phyloP scores from a whole-genome alignment of 2,329 filamentous ascomycete species.

The Aspergillus udagawae region DNA sequence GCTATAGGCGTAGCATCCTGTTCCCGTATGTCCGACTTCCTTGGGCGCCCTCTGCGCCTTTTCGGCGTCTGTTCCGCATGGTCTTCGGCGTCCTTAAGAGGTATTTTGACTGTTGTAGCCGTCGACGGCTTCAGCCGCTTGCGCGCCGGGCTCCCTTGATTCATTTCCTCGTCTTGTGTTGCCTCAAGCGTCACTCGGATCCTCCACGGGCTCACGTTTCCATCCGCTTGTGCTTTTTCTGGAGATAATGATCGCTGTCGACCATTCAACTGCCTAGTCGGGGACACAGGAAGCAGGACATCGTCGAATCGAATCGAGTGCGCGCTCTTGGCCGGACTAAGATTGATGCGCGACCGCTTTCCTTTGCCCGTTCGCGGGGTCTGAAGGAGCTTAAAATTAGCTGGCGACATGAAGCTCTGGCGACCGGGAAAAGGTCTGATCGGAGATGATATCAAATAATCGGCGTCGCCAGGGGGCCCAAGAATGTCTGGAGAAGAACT shows the following conservation, averaged over 20 bases:
- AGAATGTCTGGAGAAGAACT: constrained; percentile 43
- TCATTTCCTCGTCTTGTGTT: constrained; percentile 40
- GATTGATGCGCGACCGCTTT: constrained; percentile 31
- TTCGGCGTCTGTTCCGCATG: constrained; percentile 35
- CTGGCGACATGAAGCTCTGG: constrained; percentile 38
- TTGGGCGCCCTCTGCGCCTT: constrained; percentile 39
- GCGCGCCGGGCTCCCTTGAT: constrained; percentile 26
- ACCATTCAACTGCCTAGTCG: constrained; percentile 28
- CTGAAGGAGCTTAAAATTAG: constrained; percentile 26
- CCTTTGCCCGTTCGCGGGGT: constrained; percentile 26
- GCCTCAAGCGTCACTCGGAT: constrained; percentile 47
- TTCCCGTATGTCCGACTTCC: constrained; percentile 35
- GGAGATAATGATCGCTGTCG: constrained; percentile 32
- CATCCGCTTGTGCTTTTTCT: constrained; percentile 34
- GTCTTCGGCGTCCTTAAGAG: constrained; percentile 36
- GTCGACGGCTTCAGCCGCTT: constrained; percentile 27
- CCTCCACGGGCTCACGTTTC: constrained; percentile 45
- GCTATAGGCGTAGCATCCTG: constrained; percentile 33
- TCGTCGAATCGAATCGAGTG: constrained; percentile 41
- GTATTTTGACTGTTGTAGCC: constrained; percentile 39
- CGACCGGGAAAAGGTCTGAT: constrained; percentile 36
- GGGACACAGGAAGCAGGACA: constrained; percentile 39
- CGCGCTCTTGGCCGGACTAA: constrained; percentile 34
- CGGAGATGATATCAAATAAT: constrained; percentile 42
- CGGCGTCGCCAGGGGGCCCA: constrained; percentile 39